A percentile compares a stretch with the other conserved stretches of the same genome.
Conservation (phyloP, 2,329 filamentous ascomycete species). For the Conoideocrella luteorostrata region DNA sequence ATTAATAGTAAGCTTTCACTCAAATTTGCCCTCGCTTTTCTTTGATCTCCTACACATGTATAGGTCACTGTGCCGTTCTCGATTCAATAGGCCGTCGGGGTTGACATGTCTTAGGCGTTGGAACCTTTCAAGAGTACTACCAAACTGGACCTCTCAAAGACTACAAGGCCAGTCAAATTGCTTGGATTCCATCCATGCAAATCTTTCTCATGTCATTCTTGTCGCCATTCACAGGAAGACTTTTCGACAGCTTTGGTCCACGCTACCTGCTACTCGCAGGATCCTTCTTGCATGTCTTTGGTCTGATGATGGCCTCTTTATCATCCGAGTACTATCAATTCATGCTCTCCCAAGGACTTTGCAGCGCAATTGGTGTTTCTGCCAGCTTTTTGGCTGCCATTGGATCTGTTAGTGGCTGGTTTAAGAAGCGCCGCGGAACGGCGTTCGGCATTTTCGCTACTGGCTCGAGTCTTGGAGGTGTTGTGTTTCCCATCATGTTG, state of each 20-base stretch:
- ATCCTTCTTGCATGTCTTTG: conserved; percentile 50
- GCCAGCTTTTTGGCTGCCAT: conserved; percentile 29
- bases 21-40: neutral
- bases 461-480: conserved; percentile 30
- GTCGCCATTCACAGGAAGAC: conserved; percentile 4
- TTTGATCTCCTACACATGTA: neutral
- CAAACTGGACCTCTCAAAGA: conserved; percentile 37
- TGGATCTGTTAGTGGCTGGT: conserved; percentile 26
- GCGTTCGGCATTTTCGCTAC: conserved; percentile 30
- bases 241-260: conserved; percentile 59
- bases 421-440: conserved; percentile 25
- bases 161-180: conserved; percentile 48
- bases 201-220: conserved; percentile 14
- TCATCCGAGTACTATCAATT: conserved; percentile 9
- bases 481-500: conserved; percentile 36
- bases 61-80: too few relatives aligned
- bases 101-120: conserved; percentile 30
- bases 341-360: conserved; percentile 30
- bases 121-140: conserved; percentile 55
- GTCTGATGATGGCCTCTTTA: conserved; percentile 27
- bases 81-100: too few relatives aligned
- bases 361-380: conserved; percentile 28
- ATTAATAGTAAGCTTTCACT: conserved; percentile 8
- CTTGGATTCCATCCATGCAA: conserved; percentile 56
- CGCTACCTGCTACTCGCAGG: conserved; percentile 46